Evolutionary conservation across 345 rosid species (phyloP), one percentile per base, ranked within the genome.

Genomic region (Microthlaspi erraticum): DNA sequence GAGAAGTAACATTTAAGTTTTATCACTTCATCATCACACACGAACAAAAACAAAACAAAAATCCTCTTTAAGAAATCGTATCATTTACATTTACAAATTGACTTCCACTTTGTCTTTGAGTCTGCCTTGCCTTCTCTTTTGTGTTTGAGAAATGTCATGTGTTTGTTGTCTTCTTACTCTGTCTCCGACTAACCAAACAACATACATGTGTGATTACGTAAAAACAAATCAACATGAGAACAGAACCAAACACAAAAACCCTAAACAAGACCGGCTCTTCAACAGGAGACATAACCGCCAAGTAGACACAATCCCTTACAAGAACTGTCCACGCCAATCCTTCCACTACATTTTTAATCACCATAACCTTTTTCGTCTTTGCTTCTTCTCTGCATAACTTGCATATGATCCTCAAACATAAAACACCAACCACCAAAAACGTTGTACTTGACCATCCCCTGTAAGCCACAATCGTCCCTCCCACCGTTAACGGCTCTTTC

Each of bases 401-500:
- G 77, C 67, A 66, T 33, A 80, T 33, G 31, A 84, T 83, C 73
- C 93, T 89, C 57, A 72, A 75, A 71, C 82, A 85, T 53, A 89
- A 43, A 10, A 80, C 80, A 31, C 77, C 87, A 13, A 79, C 84
- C 6, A 89, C 86, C 26, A 77, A 54, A 68, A 86, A 87, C 44
- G 91, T 80, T 6, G 96, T 83, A 3, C 66, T 61, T 2, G 93
- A 91, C 81, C 88, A 83, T 20, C 88, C 91, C 33, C 85, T 29
- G 75, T 88, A 91, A 5, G 66, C 60, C 10, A 91, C 77, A 75
- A 84, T 48, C 76, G 42, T 86, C 45, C 97, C 97, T 19, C 96
- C 96, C 2, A 86, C 97, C 1, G 83, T 80, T 73, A 91, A 53
- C 10, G 72, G 73, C 75, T 91, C 85, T 56, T 70, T 76, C 43